Percentiles rank a stretch among this genome's conserved stretches.
These are phyloP conservation scores for Talaromyces sp. DNA, from an alignment of 2,329 filamentous ascomycete genomes.

Conservation along the genomic window DNA sequence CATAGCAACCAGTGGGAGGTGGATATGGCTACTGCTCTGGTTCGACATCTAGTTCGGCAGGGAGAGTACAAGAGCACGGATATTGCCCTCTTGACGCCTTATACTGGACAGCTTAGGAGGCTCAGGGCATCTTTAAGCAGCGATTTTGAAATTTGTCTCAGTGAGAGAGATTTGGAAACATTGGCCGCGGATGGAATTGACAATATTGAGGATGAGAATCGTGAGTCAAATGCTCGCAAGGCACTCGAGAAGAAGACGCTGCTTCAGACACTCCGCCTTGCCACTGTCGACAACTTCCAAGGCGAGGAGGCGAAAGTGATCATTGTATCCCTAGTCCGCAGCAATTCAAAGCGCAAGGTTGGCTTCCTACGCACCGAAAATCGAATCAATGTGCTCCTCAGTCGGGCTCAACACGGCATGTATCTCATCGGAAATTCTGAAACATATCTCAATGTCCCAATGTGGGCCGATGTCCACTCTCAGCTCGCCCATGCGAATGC, in stretches of 20 bases:
- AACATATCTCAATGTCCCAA: slow-evolving; percentile 10
- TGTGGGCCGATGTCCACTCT: slow-evolving; percentile 15
- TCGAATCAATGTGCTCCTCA: slow-evolving; percentile 70
- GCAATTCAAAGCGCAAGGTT: slow-evolving; percentile 60
- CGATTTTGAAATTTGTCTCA: slow-evolving; percentile 64
- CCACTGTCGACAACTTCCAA: slow-evolving; percentile 76
- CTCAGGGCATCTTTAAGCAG: slow-evolving; percentile 42
- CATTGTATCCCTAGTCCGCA: slow-evolving; percentile 70
- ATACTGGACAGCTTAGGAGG: slow-evolving; percentile 56
- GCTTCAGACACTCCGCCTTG: slow-evolving; percentile 55
- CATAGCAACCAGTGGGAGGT: slow-evolving; percentile 60
- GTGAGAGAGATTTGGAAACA: slow-evolving; percentile 63
- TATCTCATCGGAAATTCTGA: slow-evolving; percentile 67
- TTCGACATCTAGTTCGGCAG: slow-evolving; percentile 67
- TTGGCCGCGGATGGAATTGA: slow-evolving; percentile 48
- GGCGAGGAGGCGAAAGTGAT: slow-evolving; percentile 75
- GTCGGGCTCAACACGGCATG: slow-evolving; percentile 69
- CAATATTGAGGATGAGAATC: slow-evolving; percentile 24
- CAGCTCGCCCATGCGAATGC: background rate
- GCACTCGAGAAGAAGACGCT: slow-evolving; percentile 49
- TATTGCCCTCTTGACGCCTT: slow-evolving; percentile 71
- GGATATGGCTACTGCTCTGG: slow-evolving; percentile 63
- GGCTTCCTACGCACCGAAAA: slow-evolving; percentile 70
- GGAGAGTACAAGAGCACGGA: slow-evolving; percentile 62
- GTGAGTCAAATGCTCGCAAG: background rate